Conservation (phyloP, 2,329 filamentous ascomycete genomes). For the Beauveria brongniartii region DNA sequence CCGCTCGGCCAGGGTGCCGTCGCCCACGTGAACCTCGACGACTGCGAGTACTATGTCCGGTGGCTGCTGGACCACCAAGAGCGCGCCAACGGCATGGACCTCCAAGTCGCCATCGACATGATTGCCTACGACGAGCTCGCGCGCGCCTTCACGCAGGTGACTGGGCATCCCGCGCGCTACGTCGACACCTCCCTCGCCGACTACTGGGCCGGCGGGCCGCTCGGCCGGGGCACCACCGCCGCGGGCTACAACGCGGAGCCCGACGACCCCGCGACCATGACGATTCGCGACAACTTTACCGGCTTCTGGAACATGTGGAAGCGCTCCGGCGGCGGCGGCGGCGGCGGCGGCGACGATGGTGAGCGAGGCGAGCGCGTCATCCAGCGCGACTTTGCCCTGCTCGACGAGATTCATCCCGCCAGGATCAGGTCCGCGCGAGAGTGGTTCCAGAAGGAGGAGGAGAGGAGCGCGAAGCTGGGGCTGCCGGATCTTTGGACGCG, state of each 20-base stretch:
- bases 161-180: constrained; percentile 32
- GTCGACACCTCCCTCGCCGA: constrained; percentile 27
- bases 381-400: constrained; percentile 36
- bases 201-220: constrained; percentile 22
- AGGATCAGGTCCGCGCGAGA: constrained; percentile 41
- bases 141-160: constrained; percentile 33
- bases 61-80: constrained; percentile 41
- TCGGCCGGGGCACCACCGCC: constrained; percentile 16
- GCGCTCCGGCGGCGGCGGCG: constrained; percentile 28
- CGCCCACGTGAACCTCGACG: constrained; percentile 35
- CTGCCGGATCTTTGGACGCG: constrained; percentile 13
- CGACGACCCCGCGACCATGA: constrained; percentile 27
- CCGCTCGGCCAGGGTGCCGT: constrained; percentile 34
- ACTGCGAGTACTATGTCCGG: constrained; percentile 37
- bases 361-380: constrained; percentile 26
- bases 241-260: constrained; percentile 29
- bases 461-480: constrained; percentile 18
- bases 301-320: constrained; percentile 42
- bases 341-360: background rate
- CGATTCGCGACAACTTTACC: constrained; percentile 38
- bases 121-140: constrained; percentile 32
- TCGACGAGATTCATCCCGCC: constrained; percentile 43
- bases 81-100: constrained; percentile 35
- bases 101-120: constrained; percentile 35
- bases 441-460: constrained; percentile 35